Evolutionary conservation across 495 filamentous ascomycete genomes (phyloP).

Genomic region (Wilcoxina mikolae): DNA sequence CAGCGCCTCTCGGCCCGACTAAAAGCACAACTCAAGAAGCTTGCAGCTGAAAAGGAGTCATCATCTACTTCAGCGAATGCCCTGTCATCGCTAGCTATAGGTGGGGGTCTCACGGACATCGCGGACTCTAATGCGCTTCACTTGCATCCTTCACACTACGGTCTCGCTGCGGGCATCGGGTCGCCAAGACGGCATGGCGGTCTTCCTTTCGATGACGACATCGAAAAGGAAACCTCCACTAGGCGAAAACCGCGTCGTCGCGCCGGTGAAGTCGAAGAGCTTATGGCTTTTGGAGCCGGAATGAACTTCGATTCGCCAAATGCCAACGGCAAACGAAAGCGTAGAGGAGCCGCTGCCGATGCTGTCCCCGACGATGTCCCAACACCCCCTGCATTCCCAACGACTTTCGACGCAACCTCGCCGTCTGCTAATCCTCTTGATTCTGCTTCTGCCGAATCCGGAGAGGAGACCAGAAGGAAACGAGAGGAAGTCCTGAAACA

Average conservation of each 20-base stretch:
- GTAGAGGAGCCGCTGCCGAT: constrained; percentile 55
- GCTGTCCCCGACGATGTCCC: constrained; percentile 39
- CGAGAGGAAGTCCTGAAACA: constrained; percentile 44
- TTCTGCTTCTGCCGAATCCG: not conserved
- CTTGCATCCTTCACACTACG: constrained; percentile 84
- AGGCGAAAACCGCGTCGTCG: constrained; percentile 69
- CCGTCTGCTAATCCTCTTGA: constrained; percentile 2
- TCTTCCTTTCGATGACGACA: constrained; percentile 11
- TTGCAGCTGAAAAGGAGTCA: constrained; percentile 73
- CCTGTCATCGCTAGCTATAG: constrained; percentile 26
- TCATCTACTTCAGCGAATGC: constrained; percentile 19
- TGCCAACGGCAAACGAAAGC: constrained; percentile 51
- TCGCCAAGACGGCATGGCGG: constrained; percentile 20
- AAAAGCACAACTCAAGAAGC: constrained; percentile 53
- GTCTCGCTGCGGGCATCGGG: constrained; percentile 39
- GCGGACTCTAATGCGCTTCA: constrained; percentile 75
- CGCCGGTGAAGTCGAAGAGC: constrained; percentile 52
- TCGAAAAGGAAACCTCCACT: constrained; percentile 33
- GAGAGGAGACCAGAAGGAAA: constrained; percentile 28
- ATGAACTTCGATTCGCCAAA: constrained; percentile 32
- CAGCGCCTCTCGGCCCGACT: constrained; percentile 70
- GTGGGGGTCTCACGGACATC: constrained; percentile 49
- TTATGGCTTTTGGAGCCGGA: constrained; percentile 45
- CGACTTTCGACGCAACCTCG: constrained; percentile 23
- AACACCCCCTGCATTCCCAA: constrained; percentile 37